phyloP scores from a whole-genome alignment of 495 filamentous ascomycete species.

The Daldinia bambusicola region DNA sequence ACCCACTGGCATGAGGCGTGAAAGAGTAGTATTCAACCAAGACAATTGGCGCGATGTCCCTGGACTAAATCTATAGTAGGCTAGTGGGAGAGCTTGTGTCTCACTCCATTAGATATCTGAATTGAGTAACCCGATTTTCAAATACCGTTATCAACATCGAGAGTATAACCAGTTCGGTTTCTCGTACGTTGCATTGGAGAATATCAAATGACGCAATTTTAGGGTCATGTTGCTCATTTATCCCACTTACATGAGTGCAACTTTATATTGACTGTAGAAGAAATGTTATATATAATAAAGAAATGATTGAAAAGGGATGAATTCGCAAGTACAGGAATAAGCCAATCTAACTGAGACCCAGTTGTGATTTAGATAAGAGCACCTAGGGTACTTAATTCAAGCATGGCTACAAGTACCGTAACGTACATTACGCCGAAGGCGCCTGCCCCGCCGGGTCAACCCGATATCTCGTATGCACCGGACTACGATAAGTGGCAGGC shows the following conservation, averaged over 20 bases:
- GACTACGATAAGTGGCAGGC: conserved; percentile 66
- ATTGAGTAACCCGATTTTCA: background rate
- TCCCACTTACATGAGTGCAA: conserved; percentile 1
- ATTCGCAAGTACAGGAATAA: background rate
- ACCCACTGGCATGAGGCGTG: too few species aligned
- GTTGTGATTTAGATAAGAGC: background rate
- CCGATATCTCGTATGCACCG: conserved; percentile 69
- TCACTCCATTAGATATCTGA: too few species aligned
- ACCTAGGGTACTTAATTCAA: background rate
- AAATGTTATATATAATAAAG: background rate
- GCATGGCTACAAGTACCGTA: conserved; percentile 42
- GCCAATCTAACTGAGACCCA: background rate
- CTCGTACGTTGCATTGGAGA: conserved; percentile 9
- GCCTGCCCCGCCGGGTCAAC: conserved; percentile 44
- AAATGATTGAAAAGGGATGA: background rate
- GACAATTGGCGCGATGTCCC: too few species aligned
- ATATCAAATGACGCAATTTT: conserved; percentile 41
- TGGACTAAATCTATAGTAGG: too few species aligned
- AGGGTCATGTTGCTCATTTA: conserved; percentile 32
- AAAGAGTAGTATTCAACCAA: too few species aligned
- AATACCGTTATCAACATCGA: background rate
- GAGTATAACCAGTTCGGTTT: background rate
- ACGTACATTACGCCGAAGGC: conserved; percentile 37
- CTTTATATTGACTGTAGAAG: background rate
- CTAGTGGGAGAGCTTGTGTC: too few species aligned